These are phyloP conservation scores for Galerina marginata DNA, from an alignment of 768 basidiomycete species.

Conservation along the genomic window DNA sequence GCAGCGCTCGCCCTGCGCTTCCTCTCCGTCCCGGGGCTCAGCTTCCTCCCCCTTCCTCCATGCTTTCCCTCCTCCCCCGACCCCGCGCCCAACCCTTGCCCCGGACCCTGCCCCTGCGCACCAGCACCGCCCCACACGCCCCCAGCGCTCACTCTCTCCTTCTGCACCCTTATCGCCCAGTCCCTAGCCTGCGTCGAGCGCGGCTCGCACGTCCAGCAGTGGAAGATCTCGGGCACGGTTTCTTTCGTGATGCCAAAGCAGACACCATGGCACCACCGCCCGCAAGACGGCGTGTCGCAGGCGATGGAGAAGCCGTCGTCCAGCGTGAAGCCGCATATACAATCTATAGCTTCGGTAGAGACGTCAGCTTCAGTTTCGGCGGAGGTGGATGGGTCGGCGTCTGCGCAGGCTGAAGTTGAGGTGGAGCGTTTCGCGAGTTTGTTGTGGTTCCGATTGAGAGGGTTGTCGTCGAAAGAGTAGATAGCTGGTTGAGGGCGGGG, in stretches of 20 bases:
- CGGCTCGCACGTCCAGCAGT: slow-evolving; percentile 62
- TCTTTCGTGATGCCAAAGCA: slow-evolving; percentile 72
- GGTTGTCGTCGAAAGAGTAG: neutral
- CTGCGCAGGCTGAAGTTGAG: neutral
- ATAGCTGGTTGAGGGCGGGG: too few species aligned
- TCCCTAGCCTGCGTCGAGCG: slow-evolving; percentile 52
- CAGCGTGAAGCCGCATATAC: slow-evolving; percentile 73
- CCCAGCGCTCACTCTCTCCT: too few species aligned
- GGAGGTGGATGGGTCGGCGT: too few species aligned
- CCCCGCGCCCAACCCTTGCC: too few species aligned
- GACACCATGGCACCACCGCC: slow-evolving; percentile 81
- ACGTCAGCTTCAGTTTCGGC: neutral
- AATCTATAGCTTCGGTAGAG: slow-evolving; percentile 54
- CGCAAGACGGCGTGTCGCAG: slow-evolving; percentile 69
- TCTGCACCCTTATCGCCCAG: slow-evolving; percentile 25
- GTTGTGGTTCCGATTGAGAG: neutral
- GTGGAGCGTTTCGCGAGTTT: neutral
- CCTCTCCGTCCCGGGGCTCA: too few species aligned
- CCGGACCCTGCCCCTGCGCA: too few species aligned
- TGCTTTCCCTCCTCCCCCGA: too few species aligned
- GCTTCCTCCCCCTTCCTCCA: too few species aligned
- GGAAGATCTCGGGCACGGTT: slow-evolving; percentile 74
- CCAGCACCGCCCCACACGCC: too few species aligned
- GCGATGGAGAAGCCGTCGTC: slow-evolving; percentile 88
- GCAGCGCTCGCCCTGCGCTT: too few species aligned